A percentile compares a stretch with the other conserved stretches of the same genome.
phyloP scores from a whole-genome alignment of 2,329 filamentous ascomycete genomes.

The Aspergillus sp. region DNA sequence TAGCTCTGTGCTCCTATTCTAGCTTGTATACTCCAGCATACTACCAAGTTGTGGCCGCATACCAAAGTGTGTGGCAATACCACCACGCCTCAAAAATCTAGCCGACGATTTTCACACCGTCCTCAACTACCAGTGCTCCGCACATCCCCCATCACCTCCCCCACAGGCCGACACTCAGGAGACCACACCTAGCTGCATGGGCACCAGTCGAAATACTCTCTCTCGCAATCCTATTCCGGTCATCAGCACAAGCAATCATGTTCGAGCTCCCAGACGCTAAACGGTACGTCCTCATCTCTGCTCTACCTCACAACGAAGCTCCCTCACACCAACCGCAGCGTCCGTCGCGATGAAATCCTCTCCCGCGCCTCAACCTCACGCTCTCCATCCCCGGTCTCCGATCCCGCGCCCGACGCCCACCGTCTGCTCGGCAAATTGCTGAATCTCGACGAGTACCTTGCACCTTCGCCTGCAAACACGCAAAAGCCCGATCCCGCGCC shows the following conservation, averaged over 20 bases:
- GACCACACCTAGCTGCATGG: no score
- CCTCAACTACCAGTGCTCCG: slow-evolving; percentile 1
- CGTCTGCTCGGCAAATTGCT: slow-evolving; percentile 33
- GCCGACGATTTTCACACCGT: slow-evolving; percentile 8
- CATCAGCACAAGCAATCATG: slow-evolving; percentile 19
- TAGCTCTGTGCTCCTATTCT: no score
- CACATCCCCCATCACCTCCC: not conserved
- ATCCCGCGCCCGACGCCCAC: slow-evolving; percentile 27
- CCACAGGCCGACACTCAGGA: not conserved
- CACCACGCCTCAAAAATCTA: not conserved
- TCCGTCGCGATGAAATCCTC: slow-evolving; percentile 36
- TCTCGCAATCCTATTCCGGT: not conserved
- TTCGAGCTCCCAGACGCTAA: slow-evolving; percentile 37
- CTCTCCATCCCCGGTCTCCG: slow-evolving; percentile 28
- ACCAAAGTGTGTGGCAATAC: slow-evolving; percentile 5
- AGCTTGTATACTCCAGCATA: no score
- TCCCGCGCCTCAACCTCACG: slow-evolving; percentile 28
- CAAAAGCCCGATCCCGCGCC: not conserved
- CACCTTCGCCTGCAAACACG: not conserved
- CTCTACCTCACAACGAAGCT: not conserved
- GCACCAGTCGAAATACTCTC: no score
- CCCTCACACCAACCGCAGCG: slow-evolving; percentile 17
- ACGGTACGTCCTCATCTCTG: slow-evolving; percentile 23
- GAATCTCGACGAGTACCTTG: slow-evolving; percentile 27
- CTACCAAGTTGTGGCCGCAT: slow-evolving; percentile 13